Evolutionary conservation across 192 early-diverging fungal genomes (phyloP).

Genomic region (Entomortierella lignicola): DNA sequence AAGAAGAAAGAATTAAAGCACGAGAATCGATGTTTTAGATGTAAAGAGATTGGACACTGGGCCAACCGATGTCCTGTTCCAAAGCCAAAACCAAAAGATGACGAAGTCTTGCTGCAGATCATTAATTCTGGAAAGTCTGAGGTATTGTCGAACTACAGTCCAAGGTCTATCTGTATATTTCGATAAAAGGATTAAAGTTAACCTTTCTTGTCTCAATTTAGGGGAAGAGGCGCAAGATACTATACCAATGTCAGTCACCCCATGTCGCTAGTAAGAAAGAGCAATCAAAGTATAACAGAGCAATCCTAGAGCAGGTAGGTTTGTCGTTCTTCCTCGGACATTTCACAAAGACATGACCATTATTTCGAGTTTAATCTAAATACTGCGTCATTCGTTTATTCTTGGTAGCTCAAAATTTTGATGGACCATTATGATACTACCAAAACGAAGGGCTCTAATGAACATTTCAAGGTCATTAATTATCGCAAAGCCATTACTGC

Average conservation of each 20-base stretch:
- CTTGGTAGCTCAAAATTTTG: conserved; percentile 35
- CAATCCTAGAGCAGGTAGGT: conserved; percentile 41
- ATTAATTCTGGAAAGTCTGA: conserved; percentile 45
- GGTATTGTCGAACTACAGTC: neutral
- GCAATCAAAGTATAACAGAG: conserved; percentile 34
- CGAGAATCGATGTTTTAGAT: conserved; percentile 23
- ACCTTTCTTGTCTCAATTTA: neutral
- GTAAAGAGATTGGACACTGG: conserved; percentile 26
- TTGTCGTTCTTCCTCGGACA: no score
- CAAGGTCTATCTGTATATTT: no score
- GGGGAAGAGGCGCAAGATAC: conserved; percentile 13
- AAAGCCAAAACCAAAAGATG: conserved; percentile 1
- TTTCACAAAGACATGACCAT: no score
- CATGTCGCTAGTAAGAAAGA: conserved; percentile 26
- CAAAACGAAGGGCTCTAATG: conserved; percentile 34
- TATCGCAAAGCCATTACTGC: conserved; percentile 53
- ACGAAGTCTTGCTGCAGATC: conserved; percentile 34
- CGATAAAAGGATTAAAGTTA: neutral
- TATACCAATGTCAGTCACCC: conserved; percentile 34
- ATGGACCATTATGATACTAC: conserved; percentile 42
- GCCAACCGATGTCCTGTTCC: conserved; percentile 7
- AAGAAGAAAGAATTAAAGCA: neutral
- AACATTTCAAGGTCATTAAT: conserved; percentile 50
- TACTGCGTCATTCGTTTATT: no score
- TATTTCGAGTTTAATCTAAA: no score